Evolutionary conservation across 208 protist genomes (phyloP).

Genomic region (Zelonia costaricensis): DNA sequence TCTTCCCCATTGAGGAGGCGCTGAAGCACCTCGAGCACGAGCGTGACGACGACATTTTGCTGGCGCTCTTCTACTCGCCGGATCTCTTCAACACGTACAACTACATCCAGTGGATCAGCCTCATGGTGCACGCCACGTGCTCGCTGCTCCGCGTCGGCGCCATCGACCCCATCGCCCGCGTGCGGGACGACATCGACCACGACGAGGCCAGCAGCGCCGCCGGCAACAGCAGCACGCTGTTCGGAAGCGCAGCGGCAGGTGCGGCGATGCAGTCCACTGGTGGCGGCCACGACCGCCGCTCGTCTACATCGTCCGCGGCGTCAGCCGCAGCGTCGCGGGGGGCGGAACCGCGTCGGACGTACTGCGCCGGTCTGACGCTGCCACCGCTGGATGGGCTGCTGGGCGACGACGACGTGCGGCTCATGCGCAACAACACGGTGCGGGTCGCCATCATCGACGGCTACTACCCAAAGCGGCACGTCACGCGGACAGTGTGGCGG

Average conservation of each 20-base stretch:
- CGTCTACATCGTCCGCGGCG: no score
- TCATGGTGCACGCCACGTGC: constrained; percentile 30
- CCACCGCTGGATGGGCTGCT: constrained; percentile 10
- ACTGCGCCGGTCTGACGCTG: constrained; percentile 8
- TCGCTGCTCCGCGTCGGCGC: constrained; percentile 19
- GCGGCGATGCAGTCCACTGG: no score
- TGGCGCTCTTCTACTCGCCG: constrained; percentile 61
- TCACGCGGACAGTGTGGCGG: constrained; percentile 5
- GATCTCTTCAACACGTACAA: constrained; percentile 57
- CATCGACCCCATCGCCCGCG: constrained; percentile 11
- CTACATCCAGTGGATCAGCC: constrained; percentile 45
- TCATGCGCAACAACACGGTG: constrained; percentile 19
- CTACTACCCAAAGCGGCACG: constrained; percentile 31
- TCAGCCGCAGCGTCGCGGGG: no score
- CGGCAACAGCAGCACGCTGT: not conserved
- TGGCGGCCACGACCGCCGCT: not conserved
- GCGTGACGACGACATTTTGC: constrained; percentile 4
- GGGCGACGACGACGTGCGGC: constrained; percentile 2
- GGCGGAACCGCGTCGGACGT: no score
- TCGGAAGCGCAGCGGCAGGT: no score
- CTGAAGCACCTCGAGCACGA: constrained; percentile 12
- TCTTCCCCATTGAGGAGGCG: constrained; percentile 3
- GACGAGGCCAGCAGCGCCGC: not conserved
- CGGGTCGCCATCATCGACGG: constrained; percentile 34
- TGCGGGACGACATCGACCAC: constrained; percentile 9